Conservation (phyloP, 75 land plant species). For the Larix kaempferi region DNA sequence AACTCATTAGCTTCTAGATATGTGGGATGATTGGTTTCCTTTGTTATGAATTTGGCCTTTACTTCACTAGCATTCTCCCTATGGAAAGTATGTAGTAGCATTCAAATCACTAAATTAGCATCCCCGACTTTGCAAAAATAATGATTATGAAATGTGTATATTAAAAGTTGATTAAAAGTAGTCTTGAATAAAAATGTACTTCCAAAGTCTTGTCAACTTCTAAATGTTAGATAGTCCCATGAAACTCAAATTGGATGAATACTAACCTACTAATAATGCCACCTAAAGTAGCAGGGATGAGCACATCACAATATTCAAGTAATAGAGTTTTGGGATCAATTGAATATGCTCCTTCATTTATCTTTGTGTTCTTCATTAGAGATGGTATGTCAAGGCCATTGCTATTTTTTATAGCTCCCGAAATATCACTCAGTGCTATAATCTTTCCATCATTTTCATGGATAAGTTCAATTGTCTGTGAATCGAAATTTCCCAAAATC, state of each 20-base stretch:
- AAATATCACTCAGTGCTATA: slow-evolving; percentile 61
- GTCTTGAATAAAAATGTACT: neutral
- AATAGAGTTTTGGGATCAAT: slow-evolving; percentile 54
- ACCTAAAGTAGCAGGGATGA: slow-evolving; percentile 81
- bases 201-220: neutral
- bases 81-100: neutral
- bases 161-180: too few relatives aligned
- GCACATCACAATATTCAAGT: slow-evolving; percentile 73
- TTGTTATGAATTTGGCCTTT: slow-evolving; percentile 70
- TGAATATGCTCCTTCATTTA: slow-evolving; percentile 39
- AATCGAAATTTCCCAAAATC: slow-evolving; percentile 91
- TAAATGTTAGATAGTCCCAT: neutral
- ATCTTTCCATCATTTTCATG: slow-evolving; percentile 70
- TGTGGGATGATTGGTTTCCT: slow-evolving; percentile 85
- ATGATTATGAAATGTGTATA: neutral
- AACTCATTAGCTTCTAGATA: slow-evolving; percentile 91
- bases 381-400: slow-evolving; percentile 64
- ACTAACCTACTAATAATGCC: slow-evolving; percentile 65
- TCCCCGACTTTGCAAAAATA: neutral
- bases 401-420: slow-evolving; percentile 53
- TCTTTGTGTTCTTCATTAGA: slow-evolving; percentile 39
- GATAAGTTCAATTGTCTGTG: slow-evolving; percentile 63
- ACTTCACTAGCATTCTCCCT: slow-evolving; percentile 78
- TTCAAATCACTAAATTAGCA: neutral
- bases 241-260: neutral